These are phyloP conservation scores for Lanzia echinophila DNA, from an alignment of 2,329 filamentous ascomycete species.

Conservation along the genomic window DNA sequence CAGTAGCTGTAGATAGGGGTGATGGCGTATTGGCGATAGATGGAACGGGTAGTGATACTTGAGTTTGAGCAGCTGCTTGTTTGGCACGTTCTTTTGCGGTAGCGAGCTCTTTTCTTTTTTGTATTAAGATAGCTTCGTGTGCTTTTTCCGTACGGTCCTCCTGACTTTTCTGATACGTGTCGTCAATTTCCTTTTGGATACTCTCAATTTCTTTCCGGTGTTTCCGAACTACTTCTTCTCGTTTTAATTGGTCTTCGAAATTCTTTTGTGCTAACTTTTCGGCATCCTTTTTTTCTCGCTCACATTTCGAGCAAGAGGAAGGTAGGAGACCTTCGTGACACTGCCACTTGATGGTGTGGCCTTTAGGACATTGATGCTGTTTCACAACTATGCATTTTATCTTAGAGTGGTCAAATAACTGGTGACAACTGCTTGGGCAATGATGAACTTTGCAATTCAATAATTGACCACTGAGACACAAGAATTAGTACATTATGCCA, in stretches of 20 bases:
- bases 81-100: conserved; percentile 32
- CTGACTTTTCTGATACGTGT: conserved; percentile 32
- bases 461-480: conserved; percentile 35
- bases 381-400: conserved; percentile 41
- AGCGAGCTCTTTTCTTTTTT: conserved; percentile 42
- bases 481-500: conserved; percentile 15
- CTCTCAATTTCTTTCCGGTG: conserved; percentile 18
- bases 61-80: conserved; percentile 7
- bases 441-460: conserved; percentile 53
- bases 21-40: not conserved
- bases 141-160: conserved; percentile 40
- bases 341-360: conserved; percentile 41
- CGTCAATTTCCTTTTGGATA: conserved; percentile 22
- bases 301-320: conserved; percentile 44
- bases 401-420: conserved; percentile 47
- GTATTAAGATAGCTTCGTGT: conserved; percentile 37
- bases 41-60: not conserved
- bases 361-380: conserved; percentile 41
- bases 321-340: conserved; percentile 37
- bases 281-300: conserved; percentile 40
- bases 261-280: conserved; percentile 34
- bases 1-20: not conserved
- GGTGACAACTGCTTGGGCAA: conserved; percentile 58
- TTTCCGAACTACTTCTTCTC: conserved; percentile 15
- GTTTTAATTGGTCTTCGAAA: conserved; percentile 15